These are phyloP conservation scores for Diaporthe ilicicola DNA, from an alignment of 2,329 filamentous ascomycete genomes.

Conservation along the genomic window DNA sequence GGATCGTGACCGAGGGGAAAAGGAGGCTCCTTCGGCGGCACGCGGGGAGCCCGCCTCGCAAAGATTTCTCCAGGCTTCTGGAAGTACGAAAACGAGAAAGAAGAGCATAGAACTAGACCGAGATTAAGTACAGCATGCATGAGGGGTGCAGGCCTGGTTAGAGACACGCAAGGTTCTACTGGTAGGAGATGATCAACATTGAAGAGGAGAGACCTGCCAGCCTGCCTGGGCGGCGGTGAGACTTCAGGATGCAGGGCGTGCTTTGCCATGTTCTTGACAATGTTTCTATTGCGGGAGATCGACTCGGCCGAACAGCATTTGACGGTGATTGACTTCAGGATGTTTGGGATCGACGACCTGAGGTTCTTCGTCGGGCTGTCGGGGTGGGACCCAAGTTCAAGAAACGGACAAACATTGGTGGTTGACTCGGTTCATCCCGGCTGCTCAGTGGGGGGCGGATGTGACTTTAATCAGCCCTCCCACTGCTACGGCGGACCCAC, in stretches of 20 bases:
- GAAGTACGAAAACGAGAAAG: background rate
- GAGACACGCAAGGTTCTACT: background rate
- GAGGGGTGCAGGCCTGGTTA: background rate
- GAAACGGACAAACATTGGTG: background rate
- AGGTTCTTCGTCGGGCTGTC: constrained; percentile 19
- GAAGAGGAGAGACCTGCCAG: too few relatives aligned
- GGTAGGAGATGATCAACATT: too few relatives aligned
- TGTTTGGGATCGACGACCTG: constrained; percentile 27
- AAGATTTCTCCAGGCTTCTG: background rate
- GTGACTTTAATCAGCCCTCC: constrained; percentile 31
- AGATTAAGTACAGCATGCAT: background rate
- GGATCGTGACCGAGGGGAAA: constrained; percentile 24
- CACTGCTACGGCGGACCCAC: background rate
- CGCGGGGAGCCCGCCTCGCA: constrained; percentile 1
- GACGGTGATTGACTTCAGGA: background rate
- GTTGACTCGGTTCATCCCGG: background rate
- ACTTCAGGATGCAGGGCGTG: background rate
- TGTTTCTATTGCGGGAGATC: background rate
- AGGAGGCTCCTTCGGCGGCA: constrained; percentile 30
- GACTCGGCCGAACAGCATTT: constrained; percentile 8
- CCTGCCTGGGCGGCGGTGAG: background rate
- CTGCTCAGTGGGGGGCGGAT: constrained; percentile 22
- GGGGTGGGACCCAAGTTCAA: background rate
- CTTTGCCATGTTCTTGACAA: background rate
- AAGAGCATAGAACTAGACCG: too few relatives aligned